Percentiles rank a stretch among this genome's conserved stretches.
Conservation (phyloP, 139 green algal genomes). For the Ulvella scutata region DNA sequence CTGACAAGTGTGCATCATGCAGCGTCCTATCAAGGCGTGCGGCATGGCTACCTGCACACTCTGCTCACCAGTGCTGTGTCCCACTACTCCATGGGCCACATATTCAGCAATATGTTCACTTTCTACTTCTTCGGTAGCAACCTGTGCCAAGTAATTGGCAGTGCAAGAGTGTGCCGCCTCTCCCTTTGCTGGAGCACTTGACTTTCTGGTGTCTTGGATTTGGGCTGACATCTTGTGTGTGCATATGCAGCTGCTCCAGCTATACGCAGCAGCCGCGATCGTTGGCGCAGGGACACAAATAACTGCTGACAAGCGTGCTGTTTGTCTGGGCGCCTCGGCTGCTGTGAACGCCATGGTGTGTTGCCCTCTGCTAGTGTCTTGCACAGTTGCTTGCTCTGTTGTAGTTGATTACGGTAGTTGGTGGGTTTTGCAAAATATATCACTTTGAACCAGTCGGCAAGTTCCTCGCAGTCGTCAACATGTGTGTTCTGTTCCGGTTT, state of each 20-base stretch:
- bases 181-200: too few species aligned
- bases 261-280: not conserved
- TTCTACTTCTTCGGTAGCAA: conserved; percentile 2
- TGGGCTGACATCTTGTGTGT: too few species aligned
- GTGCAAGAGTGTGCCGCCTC: not conserved
- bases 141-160: not conserved
- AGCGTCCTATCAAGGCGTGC: not conserved
- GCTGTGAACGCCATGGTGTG: not conserved
- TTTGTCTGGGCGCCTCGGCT: not conserved
- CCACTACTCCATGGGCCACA: not conserved
- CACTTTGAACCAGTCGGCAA: too few species aligned
- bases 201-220: too few species aligned
- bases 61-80: not conserved
- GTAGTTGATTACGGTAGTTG: too few species aligned
- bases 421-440: too few species aligned
- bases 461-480: too few species aligned
- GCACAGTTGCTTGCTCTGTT: too few species aligned
- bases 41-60: not conserved
- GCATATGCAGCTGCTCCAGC: not conserved
- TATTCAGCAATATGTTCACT: not conserved
- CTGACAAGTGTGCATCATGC: too few species aligned
- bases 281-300: not conserved
- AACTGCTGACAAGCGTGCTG: not conserved
- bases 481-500: too few species aligned
- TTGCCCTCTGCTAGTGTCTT: too few species aligned